Percentiles rank a stretch among this genome's conserved stretches.
Evolutionary conservation across 176 grass and related monocot genomes (phyloP).

Genomic region (Lolium multiflorum): DNA sequence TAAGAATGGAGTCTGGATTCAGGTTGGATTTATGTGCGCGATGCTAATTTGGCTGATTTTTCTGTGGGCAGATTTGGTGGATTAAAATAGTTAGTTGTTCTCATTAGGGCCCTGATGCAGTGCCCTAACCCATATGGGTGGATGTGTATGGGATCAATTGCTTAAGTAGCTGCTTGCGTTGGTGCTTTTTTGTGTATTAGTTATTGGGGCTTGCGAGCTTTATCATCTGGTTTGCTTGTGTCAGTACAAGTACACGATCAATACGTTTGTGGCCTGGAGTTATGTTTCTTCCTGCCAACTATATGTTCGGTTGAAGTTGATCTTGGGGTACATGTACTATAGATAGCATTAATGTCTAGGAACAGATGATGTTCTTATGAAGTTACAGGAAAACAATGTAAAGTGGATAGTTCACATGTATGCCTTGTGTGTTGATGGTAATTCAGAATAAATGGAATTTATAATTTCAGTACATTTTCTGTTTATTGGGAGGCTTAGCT

Average conservation of each 20-base stretch:
- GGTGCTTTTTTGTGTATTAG: neutral
- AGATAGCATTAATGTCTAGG: neutral
- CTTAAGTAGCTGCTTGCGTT: neutral
- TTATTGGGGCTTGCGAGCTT: neutral
- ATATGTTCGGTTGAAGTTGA: neutral
- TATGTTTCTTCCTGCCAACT: neutral
- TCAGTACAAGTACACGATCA: neutral
- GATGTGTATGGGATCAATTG: neutral
- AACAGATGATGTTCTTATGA: neutral
- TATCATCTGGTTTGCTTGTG: neutral
- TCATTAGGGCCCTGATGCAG: too few species aligned
- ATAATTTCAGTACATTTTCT: neutral
- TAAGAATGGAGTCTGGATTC: constrained; percentile 18
- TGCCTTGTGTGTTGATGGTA: neutral
- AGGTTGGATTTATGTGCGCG: neutral
- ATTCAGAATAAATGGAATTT: neutral
- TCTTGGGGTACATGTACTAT: neutral
- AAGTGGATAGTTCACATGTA: neutral
- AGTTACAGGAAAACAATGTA: neutral
- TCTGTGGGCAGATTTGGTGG: too few species aligned
- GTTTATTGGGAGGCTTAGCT: constrained; percentile 13
- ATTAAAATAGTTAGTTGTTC: neutral
- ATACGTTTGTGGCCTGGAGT: neutral
- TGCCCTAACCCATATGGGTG: too few species aligned
- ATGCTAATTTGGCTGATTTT: neutral